Percentiles rank a stretch among this genome's conserved stretches.
Conservation (phyloP, 306 rosid species). For the Mimosa pudica region DNA sequence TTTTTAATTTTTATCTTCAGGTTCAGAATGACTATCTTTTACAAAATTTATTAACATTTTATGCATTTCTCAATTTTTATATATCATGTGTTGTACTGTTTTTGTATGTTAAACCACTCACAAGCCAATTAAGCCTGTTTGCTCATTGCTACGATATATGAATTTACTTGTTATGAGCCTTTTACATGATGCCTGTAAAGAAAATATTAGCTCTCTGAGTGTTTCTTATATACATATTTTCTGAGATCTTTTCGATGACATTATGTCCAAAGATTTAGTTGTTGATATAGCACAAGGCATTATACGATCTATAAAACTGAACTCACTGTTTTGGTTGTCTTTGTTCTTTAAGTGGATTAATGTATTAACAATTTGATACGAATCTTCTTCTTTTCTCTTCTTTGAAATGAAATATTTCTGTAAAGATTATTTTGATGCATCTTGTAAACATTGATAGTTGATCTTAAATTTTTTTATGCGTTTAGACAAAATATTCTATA, state of each 20-base stretch:
- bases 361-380: slow-evolving; percentile 10
- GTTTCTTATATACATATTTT: neutral
- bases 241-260: neutral
- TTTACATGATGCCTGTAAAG: neutral
- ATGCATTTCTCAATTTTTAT: neutral
- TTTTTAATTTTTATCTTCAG: neutral
- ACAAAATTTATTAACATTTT: neutral
- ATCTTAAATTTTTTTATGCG: slow-evolving; percentile 17
- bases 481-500: slow-evolving; percentile 4
- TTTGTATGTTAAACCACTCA: neutral
- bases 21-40: neutral
- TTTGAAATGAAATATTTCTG: neutral
- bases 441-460: slow-evolving; percentile 9
- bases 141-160: neutral
- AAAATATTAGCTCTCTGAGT: neutral
- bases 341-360: slow-evolving; percentile 3
- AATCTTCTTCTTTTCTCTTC: slow-evolving; percentile 21
- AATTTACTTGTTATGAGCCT: neutral
- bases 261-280: no score
- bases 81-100: neutral
- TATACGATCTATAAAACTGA: neutral
- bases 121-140: neutral
- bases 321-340: no score
- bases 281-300: neutral
- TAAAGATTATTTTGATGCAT: slow-evolving; percentile 23